Conservation (phyloP, 2,329 filamentous ascomycete genomes). For the Calcarisporium arbuscula region DNA sequence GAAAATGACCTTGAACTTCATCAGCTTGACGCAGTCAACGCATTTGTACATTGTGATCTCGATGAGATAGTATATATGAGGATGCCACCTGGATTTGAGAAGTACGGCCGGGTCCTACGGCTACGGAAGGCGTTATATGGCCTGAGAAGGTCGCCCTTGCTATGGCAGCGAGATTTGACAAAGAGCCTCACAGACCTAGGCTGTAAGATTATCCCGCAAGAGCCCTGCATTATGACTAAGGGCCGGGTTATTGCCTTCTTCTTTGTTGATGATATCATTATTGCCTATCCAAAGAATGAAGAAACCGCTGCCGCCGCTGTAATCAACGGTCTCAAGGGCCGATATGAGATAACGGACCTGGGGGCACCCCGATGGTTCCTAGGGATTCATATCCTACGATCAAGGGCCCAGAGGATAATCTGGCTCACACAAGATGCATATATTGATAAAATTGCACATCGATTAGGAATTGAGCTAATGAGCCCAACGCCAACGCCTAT, state of each 20-base stretch:
- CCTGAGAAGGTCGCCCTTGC: neutral
- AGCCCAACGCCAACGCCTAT: neutral
- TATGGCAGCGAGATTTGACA: neutral
- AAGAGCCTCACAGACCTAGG: neutral
- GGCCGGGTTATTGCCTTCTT: neutral
- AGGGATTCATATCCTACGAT: neutral
- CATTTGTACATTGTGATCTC: neutral
- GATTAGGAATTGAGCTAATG: neutral
- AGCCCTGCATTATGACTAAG: neutral
- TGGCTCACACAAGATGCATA: slow-evolving; percentile 1
- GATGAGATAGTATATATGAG: neutral
- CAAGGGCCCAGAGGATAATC: neutral
- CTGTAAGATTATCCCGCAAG: neutral
- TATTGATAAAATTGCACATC: slow-evolving; percentile 1
- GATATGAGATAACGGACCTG: neutral
- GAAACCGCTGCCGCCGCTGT: too few species aligned
- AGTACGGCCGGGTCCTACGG: neutral
- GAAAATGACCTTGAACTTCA: neutral
- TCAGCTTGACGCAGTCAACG: neutral
- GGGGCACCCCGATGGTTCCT: neutral
- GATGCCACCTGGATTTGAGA: neutral
- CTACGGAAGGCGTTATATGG: neutral
- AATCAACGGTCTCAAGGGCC: neutral
- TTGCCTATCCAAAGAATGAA: neutral
- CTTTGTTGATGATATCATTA: neutral